Conservation (phyloP, 2,329 filamentous ascomycete genomes). For the Fusarium guadeloupense region DNA sequence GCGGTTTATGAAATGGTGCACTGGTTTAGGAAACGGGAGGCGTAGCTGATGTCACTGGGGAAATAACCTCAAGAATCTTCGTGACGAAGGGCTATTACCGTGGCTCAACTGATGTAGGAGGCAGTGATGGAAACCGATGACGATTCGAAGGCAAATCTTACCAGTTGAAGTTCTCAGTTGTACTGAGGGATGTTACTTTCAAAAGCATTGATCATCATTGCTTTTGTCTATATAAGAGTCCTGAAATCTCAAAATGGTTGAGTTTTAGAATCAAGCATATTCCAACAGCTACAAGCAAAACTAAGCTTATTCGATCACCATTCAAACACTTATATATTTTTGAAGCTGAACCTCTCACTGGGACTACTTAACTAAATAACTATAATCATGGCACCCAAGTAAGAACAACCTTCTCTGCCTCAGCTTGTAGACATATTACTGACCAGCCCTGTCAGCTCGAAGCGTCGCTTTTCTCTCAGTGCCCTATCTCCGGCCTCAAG, state of each 20-base stretch:
- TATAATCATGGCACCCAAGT: conserved; percentile 14
- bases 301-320: fast-evolving
- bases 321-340: too few relatives aligned
- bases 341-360: too few relatives aligned
- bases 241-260: fast-evolving
- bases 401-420: fast-evolving
- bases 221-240: not conserved
- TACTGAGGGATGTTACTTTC: not conserved
- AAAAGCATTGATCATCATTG: not conserved
- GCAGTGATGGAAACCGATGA: not conserved
- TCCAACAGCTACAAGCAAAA: not conserved
- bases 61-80: fast-evolving
- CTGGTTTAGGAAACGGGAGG: not conserved
- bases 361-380: fast-evolving
- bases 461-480: conserved; percentile 23
- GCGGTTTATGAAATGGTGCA: not conserved
- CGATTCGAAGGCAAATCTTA: not conserved
- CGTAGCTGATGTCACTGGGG: conserved; percentile 13
- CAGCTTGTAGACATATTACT: not conserved
- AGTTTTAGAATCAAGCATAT: not conserved
- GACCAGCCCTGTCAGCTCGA: not conserved
- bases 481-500: conserved; percentile 3
- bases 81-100: not conserved
- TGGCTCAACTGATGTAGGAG: not conserved
- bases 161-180: not conserved